A percentile compares a stretch with the other conserved stretches of the same genome.
Conservation (phyloP, 192 early-diverging fungal species). For the Entomortierella lignicola region DNA sequence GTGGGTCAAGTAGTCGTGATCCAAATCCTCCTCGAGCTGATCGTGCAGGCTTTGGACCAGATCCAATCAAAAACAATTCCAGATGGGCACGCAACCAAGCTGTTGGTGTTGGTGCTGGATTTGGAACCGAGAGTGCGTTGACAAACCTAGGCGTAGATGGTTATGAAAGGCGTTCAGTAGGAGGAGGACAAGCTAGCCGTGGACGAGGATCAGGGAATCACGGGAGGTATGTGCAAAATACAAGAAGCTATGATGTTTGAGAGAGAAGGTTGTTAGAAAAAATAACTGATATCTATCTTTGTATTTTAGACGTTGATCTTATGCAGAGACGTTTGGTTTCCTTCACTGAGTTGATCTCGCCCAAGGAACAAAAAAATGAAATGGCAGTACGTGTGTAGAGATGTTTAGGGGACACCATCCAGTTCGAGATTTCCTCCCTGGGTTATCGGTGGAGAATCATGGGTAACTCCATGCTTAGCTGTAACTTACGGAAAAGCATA, state of each 20-base stretch:
- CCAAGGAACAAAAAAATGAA: no score
- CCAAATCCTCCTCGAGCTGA: conserved; percentile 8
- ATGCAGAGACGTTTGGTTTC: no score
- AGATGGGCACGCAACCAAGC: conserved; percentile 50
- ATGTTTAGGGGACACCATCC: no score
- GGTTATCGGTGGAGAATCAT: no score
- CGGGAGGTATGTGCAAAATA: conserved; percentile 15
- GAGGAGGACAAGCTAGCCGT: conserved; percentile 36
- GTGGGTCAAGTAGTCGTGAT: background rate
- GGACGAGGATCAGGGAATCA: conserved; percentile 26
- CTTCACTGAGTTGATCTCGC: no score
- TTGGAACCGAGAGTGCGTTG: conserved; percentile 48
- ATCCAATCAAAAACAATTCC: conserved; percentile 19
- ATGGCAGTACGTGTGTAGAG: no score
- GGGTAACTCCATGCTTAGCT: no score
- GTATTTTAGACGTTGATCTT: no score
- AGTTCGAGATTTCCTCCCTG: no score
- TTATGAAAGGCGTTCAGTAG: conserved; percentile 38
- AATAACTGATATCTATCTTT: background rate
- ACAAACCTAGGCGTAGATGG: conserved; percentile 51
- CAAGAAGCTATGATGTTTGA: no score
- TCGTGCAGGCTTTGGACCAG: conserved; percentile 15
- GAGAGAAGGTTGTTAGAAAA: no score
- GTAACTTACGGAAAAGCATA: no score
- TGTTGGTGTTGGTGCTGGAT: conserved; percentile 52